Evolutionary conservation across 2,329 filamentous ascomycete genomes (phyloP), one percentile per base, ranked within the genome.

Genomic region (Colletotrichum scovillei): DNA sequence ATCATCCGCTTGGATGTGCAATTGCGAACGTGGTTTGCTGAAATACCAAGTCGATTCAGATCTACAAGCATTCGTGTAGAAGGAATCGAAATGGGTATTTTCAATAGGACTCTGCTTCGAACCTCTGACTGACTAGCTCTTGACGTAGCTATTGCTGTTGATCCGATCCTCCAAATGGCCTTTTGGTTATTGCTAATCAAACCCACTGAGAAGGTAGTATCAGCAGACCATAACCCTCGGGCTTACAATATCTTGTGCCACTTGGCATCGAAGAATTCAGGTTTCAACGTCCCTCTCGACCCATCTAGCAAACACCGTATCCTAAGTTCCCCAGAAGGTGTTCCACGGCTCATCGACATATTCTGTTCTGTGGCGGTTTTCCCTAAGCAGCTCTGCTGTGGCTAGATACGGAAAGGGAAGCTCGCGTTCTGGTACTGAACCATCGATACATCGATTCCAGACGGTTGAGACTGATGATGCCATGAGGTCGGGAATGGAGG

Each of bases 401-500:
- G 7, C 42, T 19, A n/a, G 19, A 7, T 19, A 8, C 19, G 3
- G 6, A 2, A 14, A 11, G 11, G 6, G 5, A 14, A 11, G 11
- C n/a, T 52, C n/a, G 28, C 4, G 28, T 16, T 63, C 8, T 19
- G n/a, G n/a, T 16, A 53, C 5, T 4, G 46, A 35, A 3, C 7
- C 4, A 35, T 24, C 16, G 28, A 14, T 1, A 5, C 8, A 16
- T 11, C 7, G 0, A 4, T n/a, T 49, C 11, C n/a, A 14, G 16
- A 22, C 14, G 1, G 5, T 4, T 12, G 22, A 42, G 22, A 11
- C 42, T 35, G 49, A 30, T 19, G 12, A 14, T 52, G 28, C 22
- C 19, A 26, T 57, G 53, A 38, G 46, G 59, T 64, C 59, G n/a
- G 32, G 24, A 19, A 69, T 55, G 26, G 66, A 69, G 59, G 53